Evolutionary conservation across 495 filamentous ascomycete genomes (phyloP).

Genomic region (Endocarpon pusillum): DNA sequence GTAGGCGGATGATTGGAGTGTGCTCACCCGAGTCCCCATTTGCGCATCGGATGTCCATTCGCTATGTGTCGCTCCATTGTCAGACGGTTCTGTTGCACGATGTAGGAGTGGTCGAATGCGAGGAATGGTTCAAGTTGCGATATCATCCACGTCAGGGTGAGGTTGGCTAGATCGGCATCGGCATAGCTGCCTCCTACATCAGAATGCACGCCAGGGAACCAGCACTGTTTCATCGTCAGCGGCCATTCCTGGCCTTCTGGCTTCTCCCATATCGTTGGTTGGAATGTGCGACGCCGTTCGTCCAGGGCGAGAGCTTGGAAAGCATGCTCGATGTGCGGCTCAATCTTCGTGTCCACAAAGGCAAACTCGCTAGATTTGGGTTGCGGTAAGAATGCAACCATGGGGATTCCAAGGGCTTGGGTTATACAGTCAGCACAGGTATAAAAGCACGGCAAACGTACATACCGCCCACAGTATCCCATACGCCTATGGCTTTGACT

Average conservation of each 20-base stretch:
- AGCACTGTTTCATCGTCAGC: conserved; percentile 28
- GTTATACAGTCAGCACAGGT: too few relatives aligned
- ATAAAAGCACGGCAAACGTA: too few relatives aligned
- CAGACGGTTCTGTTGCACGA: conserved; percentile 3
- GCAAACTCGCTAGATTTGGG: conserved; percentile 10
- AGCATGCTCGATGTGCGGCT: conserved; percentile 33
- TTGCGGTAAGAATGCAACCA: conserved; percentile 10
- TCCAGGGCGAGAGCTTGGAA: conserved; percentile 45
- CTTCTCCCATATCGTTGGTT: conserved; percentile 37
- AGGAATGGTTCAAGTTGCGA: conserved; percentile 17
- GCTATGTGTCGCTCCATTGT: not conserved
- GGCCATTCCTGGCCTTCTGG: conserved; percentile 9
- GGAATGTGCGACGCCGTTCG: conserved; percentile 33
- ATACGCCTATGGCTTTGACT: conserved; percentile 39
- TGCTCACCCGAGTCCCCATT: too few relatives aligned
- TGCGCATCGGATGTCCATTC: too few relatives aligned
- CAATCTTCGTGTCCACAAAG: conserved; percentile 17
- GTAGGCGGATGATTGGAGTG: too few relatives aligned
- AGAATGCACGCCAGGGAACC: conserved; percentile 39
- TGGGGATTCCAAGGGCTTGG: conserved; percentile 18
- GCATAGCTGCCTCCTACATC: conserved; percentile 32
- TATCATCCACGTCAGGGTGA: conserved; percentile 33
- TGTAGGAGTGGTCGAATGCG: conserved; percentile 10
- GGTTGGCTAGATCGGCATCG: conserved; percentile 22
- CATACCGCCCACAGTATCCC: conserved; percentile 48